phyloP scores from a whole-genome alignment of 2,329 filamentous ascomycete species.

The Clonostachys rosea region DNA sequence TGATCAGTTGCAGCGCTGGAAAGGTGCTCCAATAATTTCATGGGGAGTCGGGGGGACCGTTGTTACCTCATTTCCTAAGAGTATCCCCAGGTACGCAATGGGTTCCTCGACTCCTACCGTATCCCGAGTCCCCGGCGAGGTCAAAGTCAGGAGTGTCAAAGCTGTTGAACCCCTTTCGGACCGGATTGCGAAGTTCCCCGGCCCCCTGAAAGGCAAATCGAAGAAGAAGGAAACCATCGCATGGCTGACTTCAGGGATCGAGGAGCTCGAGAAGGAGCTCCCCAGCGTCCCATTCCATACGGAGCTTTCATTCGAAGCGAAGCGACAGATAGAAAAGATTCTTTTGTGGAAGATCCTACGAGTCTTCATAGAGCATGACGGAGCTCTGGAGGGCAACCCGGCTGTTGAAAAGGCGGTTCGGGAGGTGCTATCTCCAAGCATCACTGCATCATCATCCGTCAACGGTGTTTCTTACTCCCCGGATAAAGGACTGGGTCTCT shows the following conservation, averaged over 20 bases:
- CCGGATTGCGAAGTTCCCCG: slow-evolving; percentile 76
- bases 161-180: slow-evolving; percentile 69
- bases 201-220: slow-evolving; percentile 80
- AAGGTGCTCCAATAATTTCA: slow-evolving; percentile 77
- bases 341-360: slow-evolving; percentile 84
- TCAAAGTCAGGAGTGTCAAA: slow-evolving; percentile 73
- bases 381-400: slow-evolving; percentile 67
- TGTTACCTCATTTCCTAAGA: slow-evolving; percentile 82
- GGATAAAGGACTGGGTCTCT: neutral
- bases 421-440: slow-evolving; percentile 63
- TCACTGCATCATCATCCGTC: slow-evolving; percentile 12
- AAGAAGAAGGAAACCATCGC: slow-evolving; percentile 91
- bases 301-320: slow-evolving; percentile 55
- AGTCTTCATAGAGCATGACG: slow-evolving; percentile 82
- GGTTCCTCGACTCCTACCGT: slow-evolving; percentile 71
- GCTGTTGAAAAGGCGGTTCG: slow-evolving; percentile 72
- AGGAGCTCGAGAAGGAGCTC: slow-evolving; percentile 59
- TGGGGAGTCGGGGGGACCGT: slow-evolving; percentile 86
- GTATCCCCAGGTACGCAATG: slow-evolving; percentile 80
- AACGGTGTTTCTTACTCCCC: slow-evolving; percentile 14
- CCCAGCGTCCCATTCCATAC: slow-evolving; percentile 44
- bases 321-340: slow-evolving; percentile 72
- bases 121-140: slow-evolving; percentile 75
- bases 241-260: slow-evolving; percentile 78
- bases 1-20: slow-evolving; percentile 86